Evolutionary conservation across 2,329 filamentous ascomycete species (phyloP), one percentile per base, ranked within the genome.

Genomic region (Blastomyces silverae): DNA sequence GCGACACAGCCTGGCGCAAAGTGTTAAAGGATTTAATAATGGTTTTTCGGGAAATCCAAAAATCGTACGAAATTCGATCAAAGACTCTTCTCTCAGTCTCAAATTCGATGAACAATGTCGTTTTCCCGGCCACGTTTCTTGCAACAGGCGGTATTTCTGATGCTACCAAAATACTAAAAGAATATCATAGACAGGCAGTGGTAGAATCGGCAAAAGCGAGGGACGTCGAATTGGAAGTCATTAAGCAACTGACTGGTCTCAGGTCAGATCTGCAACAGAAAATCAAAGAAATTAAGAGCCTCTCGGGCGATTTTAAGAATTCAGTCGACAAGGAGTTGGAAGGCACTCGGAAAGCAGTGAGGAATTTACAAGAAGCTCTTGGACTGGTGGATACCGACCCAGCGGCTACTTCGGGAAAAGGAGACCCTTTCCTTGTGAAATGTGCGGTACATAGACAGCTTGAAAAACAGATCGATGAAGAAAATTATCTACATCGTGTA

Each of bases 221-320:
- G 65, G 92, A 96, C 67, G 92, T 97, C 65, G 91, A 97, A 74
- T 87, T 88, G 67, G 93, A 97, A 73, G 92, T 99, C 58, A 91
- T 97, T 68, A 82, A 90, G 61, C 92, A 93, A 62, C 81, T 99
- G 64, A 91, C 88, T 1, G 92, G 92, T 0, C 80, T 99, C 63
- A 83, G 94, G 65, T 92, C 87, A 72, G 94, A 99, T 76, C 81
- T 99, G 22, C 89, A 89, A 67, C 91, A 95, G 75, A 99, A 99
- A 80, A 96, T 96, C 77, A 99, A 97, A 78, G 94, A 99, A 78
- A 99, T 99, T 80, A 96, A 96, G 79, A 89, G 87, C 69, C 81
- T 99, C 20, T 90, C 91, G 6, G 90, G 92, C 20, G 94, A 99
- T 76, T 99, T 99, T 79, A 96, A 96, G 79, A 99, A 96, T 74